Evolutionary conservation across 1,284 basidiomycete species (phyloP).

Genomic region (Ustilago vetiveriae): DNA sequence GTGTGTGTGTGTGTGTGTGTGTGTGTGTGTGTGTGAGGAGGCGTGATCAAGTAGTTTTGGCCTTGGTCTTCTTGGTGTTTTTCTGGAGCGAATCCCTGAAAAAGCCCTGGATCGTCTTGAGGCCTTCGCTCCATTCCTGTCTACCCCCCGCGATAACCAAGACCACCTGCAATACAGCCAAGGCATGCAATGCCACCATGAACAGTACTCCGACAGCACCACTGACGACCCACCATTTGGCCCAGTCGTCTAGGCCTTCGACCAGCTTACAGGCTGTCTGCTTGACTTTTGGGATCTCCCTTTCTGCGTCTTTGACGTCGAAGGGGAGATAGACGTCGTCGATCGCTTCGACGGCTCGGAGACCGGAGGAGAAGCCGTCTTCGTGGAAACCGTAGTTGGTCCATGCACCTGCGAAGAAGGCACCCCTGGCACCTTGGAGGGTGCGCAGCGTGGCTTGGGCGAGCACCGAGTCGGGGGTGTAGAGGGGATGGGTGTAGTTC

Average conservation of each 20-base stretch:
- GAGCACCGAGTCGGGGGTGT: constrained; percentile 68
- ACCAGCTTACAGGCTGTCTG: constrained; percentile 6
- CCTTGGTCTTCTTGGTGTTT: background rate
- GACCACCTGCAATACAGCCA: constrained; percentile 16
- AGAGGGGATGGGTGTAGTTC: constrained; percentile 77
- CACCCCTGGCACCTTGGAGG: constrained; percentile 74
- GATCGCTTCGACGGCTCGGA: constrained; percentile 65
- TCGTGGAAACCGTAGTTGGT: constrained; percentile 80
- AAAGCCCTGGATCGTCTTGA: constrained; percentile 7
- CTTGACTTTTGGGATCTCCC: constrained; percentile 13
- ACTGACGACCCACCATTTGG: constrained; percentile 1
- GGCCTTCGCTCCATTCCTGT: constrained; percentile 1
- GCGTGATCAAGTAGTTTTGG: background rate
- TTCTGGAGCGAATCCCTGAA: constrained; percentile 1
- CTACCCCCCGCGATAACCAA: background rate
- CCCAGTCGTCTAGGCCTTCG: constrained; percentile 11
- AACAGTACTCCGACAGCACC: background rate
- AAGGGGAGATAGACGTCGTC: constrained; percentile 67
- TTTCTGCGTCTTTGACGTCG: constrained; percentile 63
- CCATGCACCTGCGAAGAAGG: constrained; percentile 82
- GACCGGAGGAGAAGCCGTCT: constrained; percentile 77
- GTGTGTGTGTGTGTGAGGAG: background rate
- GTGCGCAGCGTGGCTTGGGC: constrained; percentile 72
- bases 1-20: too few relatives aligned
- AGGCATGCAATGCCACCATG: constrained; percentile 7